Evolutionary conservation across 768 basidiomycete genomes (phyloP).

Genomic region (Fistulinella prunicolor): DNA sequence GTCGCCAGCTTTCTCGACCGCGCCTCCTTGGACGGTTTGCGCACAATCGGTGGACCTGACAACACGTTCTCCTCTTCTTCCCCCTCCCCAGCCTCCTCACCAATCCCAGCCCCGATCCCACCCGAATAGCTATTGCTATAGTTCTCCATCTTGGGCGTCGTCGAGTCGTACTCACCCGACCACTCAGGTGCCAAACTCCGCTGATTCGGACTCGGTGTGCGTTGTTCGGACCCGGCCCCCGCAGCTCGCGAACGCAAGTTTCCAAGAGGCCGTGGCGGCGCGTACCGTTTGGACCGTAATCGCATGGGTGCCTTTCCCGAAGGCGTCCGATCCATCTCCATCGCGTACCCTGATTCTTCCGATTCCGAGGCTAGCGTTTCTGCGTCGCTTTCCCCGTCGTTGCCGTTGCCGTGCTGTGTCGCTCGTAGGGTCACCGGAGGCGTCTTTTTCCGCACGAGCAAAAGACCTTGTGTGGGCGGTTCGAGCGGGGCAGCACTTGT

Average conservation of each 20-base stretch:
- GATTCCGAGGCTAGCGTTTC: constrained; percentile 24
- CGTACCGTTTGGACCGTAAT: constrained; percentile 52
- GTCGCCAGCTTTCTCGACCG: constrained; percentile 48
- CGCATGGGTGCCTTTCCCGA: constrained; percentile 38
- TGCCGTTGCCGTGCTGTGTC: too few species aligned
- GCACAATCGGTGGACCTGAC: constrained; percentile 24
- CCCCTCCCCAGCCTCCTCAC: not conserved
- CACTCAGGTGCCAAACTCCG: constrained; percentile 52
- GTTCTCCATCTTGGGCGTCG: constrained; percentile 55
- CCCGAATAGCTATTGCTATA: too few species aligned
- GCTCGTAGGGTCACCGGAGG: too few species aligned
- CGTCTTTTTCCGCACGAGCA: constrained; percentile 38
- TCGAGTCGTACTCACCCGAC: constrained; percentile 50
- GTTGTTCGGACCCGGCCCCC: constrained; percentile 24
- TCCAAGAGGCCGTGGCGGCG: constrained; percentile 37
- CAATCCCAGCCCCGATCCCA: constrained; percentile 30
- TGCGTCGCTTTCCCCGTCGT: not conserved
- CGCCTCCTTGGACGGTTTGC: constrained; percentile 31
- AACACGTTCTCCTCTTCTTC: not conserved
- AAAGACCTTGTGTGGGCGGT: constrained; percentile 27
- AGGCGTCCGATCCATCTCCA: constrained; percentile 29
- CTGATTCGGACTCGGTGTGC: constrained; percentile 43
- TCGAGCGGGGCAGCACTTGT: constrained; percentile 18
- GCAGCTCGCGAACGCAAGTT: constrained; percentile 44
- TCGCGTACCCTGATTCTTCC: constrained; percentile 36